A percentile compares a stretch with the other conserved stretches of the same genome.
phyloP scores from a whole-genome alignment of 345 rosid genomes.

The Rhizophora mangle region DNA sequence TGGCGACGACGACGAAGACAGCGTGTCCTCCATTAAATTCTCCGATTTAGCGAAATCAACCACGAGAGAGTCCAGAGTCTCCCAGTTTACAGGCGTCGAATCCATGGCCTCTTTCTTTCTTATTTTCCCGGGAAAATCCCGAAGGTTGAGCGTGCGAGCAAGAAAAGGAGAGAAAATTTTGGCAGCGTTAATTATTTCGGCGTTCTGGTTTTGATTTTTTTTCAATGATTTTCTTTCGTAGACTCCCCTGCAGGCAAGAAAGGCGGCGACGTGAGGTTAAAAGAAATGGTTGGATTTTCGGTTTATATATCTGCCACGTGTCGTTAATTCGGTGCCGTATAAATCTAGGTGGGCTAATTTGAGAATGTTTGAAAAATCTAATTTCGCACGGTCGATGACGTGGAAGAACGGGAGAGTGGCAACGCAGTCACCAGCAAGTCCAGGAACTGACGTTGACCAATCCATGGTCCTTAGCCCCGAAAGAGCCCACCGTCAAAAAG shows the following conservation, averaged over 20 bases:
- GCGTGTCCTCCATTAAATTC: conserved; percentile 58
- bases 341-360: not conserved
- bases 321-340: not conserved
- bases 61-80: conserved; percentile 73
- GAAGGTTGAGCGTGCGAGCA: not conserved
- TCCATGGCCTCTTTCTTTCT: conserved; percentile 37
- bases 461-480: not conserved
- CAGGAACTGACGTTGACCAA: not conserved
- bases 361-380: not conserved
- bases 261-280: not conserved
- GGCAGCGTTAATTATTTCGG: not conserved
- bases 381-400: not conserved
- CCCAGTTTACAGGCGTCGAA: conserved; percentile 76
- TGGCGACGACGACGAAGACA: conserved; percentile 30
- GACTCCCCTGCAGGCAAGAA: not conserved
- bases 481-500: too few relatives aligned
- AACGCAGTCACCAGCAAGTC: not conserved
- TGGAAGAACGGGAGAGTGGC: not conserved
- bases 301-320: conserved; percentile 37
- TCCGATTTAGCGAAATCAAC: conserved; percentile 81
- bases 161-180: not conserved
- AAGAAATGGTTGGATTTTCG: not conserved
- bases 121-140: conserved; percentile 19
- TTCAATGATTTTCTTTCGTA: not conserved
- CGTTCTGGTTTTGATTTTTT: not conserved